These are phyloP conservation scores for Allantophomopsis lycopodina DNA, from an alignment of 2,329 filamentous ascomycete species.

Conservation along the genomic window DNA sequence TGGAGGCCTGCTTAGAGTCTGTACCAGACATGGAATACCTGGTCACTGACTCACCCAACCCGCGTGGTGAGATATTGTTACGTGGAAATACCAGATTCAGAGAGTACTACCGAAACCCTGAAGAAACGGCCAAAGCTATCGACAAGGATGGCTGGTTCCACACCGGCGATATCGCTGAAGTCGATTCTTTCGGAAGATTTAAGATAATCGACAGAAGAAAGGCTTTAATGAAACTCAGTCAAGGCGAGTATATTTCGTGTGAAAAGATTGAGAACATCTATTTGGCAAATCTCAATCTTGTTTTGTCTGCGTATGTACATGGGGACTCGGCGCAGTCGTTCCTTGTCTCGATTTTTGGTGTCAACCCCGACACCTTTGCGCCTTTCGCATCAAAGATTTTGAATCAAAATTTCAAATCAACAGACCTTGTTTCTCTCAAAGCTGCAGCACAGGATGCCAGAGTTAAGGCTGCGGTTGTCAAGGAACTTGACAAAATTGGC, in stretches of 20 bases:
- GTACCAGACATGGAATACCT: constrained; percentile 92
- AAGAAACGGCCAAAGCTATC: constrained; percentile 72
- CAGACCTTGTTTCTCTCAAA: constrained; percentile 54
- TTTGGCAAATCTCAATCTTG: constrained; percentile 63
- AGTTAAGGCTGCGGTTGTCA: constrained; percentile 62
- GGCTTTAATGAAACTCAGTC: constrained; percentile 96
- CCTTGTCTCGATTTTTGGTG: constrained; percentile 76
- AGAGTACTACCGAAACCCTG: constrained; percentile 82
- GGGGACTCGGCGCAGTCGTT: constrained; percentile 73
- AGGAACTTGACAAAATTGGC: constrained; percentile 65
- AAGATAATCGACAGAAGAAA: constrained; percentile 93
- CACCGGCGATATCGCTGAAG: constrained; percentile 78
- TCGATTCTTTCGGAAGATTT: constrained; percentile 79
- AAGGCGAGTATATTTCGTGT: constrained; percentile 96
- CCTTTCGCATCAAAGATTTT: constrained; percentile 67
- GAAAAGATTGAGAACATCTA: constrained; percentile 96
- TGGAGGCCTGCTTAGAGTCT: constrained; percentile 71
- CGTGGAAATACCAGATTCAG: constrained; percentile 69
- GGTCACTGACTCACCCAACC: constrained; percentile 73
- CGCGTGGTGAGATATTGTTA: constrained; percentile 79
- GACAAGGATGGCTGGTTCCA: constrained; percentile 93
- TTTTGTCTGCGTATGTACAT: constrained; percentile 78
- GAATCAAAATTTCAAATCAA: constrained; percentile 46
- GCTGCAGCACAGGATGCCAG: constrained; percentile 53
- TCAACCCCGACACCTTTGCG: constrained; percentile 76